These are phyloP conservation scores for Didymella pomorum DNA, from an alignment of 2,329 filamentous ascomycete genomes.

Conservation along the genomic window DNA sequence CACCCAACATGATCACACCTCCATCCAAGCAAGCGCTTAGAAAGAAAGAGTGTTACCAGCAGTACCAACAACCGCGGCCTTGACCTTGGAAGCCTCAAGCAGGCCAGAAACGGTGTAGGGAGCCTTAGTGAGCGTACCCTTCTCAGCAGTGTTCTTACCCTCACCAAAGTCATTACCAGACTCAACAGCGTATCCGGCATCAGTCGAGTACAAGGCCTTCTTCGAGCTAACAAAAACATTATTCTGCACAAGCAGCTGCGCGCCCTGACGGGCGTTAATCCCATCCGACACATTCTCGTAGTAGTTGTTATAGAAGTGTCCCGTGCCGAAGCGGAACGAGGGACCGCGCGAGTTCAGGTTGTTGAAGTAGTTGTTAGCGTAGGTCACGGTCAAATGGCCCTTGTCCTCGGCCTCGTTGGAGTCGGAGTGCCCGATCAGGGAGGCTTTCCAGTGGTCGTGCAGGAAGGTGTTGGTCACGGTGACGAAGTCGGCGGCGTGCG, in stretches of 20 bases:
- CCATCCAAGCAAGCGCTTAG: constrained; percentile 21
- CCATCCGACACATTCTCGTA: constrained; percentile 50
- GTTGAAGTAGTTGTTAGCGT: constrained; percentile 70
- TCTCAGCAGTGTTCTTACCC: constrained; percentile 41
- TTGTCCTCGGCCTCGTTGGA: constrained; percentile 66
- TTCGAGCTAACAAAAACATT: constrained; percentile 48
- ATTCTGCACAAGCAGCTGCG: constrained; percentile 55
- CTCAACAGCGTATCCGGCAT: constrained; percentile 49
- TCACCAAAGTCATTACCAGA: constrained; percentile 52
- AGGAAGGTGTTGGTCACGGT: constrained; percentile 63
- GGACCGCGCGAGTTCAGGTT: constrained; percentile 72
- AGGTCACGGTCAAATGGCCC: constrained; percentile 70
- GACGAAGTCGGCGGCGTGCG: constrained; percentile 69
- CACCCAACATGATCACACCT: neutral
- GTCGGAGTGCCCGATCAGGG: constrained; percentile 68
- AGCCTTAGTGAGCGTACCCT: constrained; percentile 44
- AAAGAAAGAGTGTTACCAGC: constrained; percentile 52
- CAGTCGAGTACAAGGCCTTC: constrained; percentile 48
- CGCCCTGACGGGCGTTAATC: constrained; percentile 55
- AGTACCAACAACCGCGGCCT: constrained; percentile 51
- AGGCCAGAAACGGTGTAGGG: constrained; percentile 47
- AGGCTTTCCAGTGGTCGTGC: constrained; percentile 68
- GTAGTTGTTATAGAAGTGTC: constrained; percentile 66
- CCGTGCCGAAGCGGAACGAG: constrained; percentile 71
- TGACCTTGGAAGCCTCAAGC: constrained; percentile 46